phyloP scores from a whole-genome alignment of 805 yeast genomes.

The Kodamaea restingae region DNA sequence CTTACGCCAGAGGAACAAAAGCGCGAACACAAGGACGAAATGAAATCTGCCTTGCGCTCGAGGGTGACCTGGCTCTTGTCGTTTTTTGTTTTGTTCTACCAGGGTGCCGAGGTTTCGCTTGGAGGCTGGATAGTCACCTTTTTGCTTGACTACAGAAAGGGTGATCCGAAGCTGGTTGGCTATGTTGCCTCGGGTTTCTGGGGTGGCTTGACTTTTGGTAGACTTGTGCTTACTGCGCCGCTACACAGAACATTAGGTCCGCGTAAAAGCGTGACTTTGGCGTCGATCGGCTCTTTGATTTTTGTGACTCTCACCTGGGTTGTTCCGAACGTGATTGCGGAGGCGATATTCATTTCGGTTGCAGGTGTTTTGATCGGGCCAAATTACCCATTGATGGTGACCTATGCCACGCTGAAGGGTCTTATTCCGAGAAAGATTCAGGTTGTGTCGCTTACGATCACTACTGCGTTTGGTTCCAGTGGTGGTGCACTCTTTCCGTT shows the following conservation, averaged over 20 bases:
- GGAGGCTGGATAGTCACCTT: slow-evolving; percentile 73
- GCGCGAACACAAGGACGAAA: slow-evolving; percentile 20
- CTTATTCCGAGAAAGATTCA: slow-evolving; percentile 23
- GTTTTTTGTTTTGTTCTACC: slow-evolving; percentile 53
- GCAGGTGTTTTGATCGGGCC: slow-evolving; percentile 51
- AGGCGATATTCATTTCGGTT: slow-evolving; percentile 44
- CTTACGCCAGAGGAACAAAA: neutral
- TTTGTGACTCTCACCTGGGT: slow-evolving; percentile 47
- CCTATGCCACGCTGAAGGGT: slow-evolving; percentile 15
- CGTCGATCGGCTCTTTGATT: slow-evolving; percentile 30
- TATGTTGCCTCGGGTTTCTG: slow-evolving; percentile 68
- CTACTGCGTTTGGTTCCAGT: slow-evolving; percentile 23
- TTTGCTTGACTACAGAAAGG: slow-evolving; percentile 50
- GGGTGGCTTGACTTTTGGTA: slow-evolving; percentile 66
- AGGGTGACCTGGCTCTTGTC: slow-evolving; percentile 47
- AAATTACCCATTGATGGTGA: slow-evolving; percentile 20
- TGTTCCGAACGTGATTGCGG: slow-evolving; percentile 39
- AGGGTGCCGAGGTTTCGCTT: slow-evolving; percentile 65
- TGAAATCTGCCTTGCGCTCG: slow-evolving; percentile 38
- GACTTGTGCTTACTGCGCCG: slow-evolving; percentile 46
- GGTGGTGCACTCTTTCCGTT: slow-evolving; percentile 24
- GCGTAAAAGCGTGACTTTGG: slow-evolving; percentile 39
- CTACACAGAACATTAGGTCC: slow-evolving; percentile 40
- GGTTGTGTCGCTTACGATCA: slow-evolving; percentile 20
- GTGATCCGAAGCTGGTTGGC: slow-evolving; percentile 46